Evolutionary conservation across 2,329 filamentous ascomycete genomes (phyloP), one percentile per base, ranked within the genome.

Genomic region (Neonectria neomacrospora): DNA sequence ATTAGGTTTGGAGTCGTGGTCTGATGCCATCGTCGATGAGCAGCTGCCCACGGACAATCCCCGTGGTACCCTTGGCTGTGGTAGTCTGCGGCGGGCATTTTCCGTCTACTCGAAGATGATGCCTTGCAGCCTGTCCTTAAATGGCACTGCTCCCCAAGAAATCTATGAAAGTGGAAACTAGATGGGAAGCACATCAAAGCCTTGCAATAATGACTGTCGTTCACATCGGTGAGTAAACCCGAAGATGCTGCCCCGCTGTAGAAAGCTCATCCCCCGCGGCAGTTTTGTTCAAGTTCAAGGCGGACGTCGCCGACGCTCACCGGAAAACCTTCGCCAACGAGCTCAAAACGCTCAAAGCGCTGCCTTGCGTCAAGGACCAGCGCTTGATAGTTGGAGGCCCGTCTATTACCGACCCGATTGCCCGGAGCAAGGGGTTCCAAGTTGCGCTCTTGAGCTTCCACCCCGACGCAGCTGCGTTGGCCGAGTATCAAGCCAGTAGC

Each of bases 391-490:
- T 86, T 5, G 85, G 85, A 0, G 83, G 85, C 0, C 84, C 84
- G 0, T 85, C 83, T 0, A 77, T 87, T 5, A 87, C 85, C 0
- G 77, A 82, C 22, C 84, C 85, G 0, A 80, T 83, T 9, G 82
- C 82, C 34, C 76, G 80, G 18, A 86, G 83, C 71, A 85, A 87
- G 63, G 84, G 84, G 0, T 86, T 80, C 51, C 78, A 87, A 11
- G 81, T 81, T 60, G 81, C 82, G 0, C 73, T 87, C 0, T 56
- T 87, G 39, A 86, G 85, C 75, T 85, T 82, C 20, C 85, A 87
- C 51, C 69, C 79, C 5, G 74, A 83, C 22, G 72, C 69, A 6
- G 74, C 74, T 8, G 85, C 83, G 0, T 66, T 87, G 59, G 80
- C 77, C 1, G 80, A 79, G 48, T 87, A 87, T 55, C 85, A 87